These are phyloP conservation scores for Phytophthora tubulina DNA, from an alignment of 352 stramenopile genomes.

Conservation along the genomic window DNA sequence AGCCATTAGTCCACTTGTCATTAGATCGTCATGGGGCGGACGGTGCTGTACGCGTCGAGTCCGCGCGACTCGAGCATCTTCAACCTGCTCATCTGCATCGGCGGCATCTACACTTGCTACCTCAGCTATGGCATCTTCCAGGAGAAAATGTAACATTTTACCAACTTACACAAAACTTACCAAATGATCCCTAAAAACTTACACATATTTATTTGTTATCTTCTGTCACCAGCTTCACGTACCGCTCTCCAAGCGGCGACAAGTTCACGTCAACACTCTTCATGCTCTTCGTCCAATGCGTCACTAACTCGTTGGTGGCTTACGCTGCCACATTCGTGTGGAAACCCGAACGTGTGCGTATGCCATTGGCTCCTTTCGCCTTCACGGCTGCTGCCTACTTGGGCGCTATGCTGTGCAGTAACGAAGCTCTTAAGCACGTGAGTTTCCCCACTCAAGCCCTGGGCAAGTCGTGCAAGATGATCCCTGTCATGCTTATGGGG, in stretches of 20 bases:
- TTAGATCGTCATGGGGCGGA: conserved; percentile 47
- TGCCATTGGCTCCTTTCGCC: conserved; percentile 87
- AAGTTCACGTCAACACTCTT: conserved; percentile 94
- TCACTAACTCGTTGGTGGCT: conserved; percentile 90
- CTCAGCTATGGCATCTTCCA: conserved; percentile 94
- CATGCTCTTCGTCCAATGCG: conserved; percentile 93
- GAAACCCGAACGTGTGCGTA: conserved; percentile 70
- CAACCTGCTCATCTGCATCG: conserved; percentile 89
- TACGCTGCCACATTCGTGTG: conserved; percentile 88
- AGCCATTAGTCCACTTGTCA: conserved; percentile 15
- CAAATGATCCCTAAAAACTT: conserved; percentile 8
- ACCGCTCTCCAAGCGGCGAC: conserved; percentile 78
- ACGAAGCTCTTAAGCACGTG: conserved; percentile 95
- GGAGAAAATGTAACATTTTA: conserved; percentile 88
- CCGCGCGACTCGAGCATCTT: conserved; percentile 70
- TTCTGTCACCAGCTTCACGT: conserved; percentile 76
- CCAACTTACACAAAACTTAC: neutral
- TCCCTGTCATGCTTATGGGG: conserved; percentile 96
- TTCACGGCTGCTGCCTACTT: conserved; percentile 91
- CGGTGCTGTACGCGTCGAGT: conserved; percentile 56
- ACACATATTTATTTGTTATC: neutral
- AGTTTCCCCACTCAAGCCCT: conserved; percentile 98
- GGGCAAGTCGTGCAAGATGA: conserved; percentile 99
- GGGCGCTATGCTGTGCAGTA: conserved; percentile 92
- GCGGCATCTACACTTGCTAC: conserved; percentile 94